phyloP scores from a whole-genome alignment of 371 early-diverging fungal species.

The Circinella minor region DNA sequence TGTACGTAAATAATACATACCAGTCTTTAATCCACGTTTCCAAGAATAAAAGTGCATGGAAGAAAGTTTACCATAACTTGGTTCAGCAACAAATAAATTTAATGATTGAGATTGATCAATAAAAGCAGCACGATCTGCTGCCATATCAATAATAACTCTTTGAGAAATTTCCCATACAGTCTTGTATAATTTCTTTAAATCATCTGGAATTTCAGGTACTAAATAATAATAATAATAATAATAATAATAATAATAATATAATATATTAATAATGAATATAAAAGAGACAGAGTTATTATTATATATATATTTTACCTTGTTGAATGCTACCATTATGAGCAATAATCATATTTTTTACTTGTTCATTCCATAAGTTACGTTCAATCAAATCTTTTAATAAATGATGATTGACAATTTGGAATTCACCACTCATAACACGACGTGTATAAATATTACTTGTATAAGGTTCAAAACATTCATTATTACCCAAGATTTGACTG shows the following conservation, averaged over 20 bases:
- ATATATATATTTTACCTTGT: conserved; percentile 20
- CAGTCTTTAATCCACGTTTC: conserved; percentile 98
- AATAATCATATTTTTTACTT: conserved; percentile 96
- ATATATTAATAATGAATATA: too few species aligned
- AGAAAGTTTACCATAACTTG: conserved; percentile 92
- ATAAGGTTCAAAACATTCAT: conserved; percentile 99
- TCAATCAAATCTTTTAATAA: conserved; percentile 93
- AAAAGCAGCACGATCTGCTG: conserved; percentile 93
- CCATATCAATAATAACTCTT: conserved; percentile 80
- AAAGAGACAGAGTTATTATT: too few species aligned
- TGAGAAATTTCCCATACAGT: conserved; percentile 98
- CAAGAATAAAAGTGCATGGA: conserved; percentile 99
- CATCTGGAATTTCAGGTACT: conserved; percentile 80
- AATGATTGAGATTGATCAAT: conserved; percentile 98
- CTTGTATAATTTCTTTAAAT: conserved; percentile 94
- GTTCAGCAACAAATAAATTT: conserved; percentile 95
- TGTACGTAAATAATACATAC: conserved; percentile 99
- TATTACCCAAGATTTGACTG: conserved; percentile 97
- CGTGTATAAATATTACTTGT: conserved; percentile 97
- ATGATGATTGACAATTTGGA: conserved; percentile 98
- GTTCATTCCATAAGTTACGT: conserved; percentile 92
- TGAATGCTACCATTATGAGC: conserved; percentile 95
- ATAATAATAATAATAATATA: too few species aligned
- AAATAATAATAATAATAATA: not conserved
- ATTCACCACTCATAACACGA: conserved; percentile 98